Evolutionary conservation across 352 stramenopile species (phyloP), one percentile per base, ranked within the genome.

Genomic region (Saprolegnia parasitica): DNA sequence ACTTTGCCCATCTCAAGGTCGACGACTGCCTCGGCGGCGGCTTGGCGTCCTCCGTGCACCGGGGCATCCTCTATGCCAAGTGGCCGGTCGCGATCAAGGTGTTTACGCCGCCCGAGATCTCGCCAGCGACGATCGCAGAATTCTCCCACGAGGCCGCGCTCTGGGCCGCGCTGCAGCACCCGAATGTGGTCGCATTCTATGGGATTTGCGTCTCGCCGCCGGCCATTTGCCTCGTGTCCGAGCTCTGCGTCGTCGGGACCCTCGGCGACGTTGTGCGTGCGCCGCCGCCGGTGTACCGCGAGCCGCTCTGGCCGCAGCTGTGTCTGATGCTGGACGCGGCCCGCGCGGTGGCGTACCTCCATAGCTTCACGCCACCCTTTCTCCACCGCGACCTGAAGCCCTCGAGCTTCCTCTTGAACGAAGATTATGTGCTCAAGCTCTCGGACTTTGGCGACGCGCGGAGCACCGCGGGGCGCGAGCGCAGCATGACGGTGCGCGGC

Each of bases 311-410:
- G 60, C 46, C 23, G 26, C 50, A 86, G 56, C 64, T 90, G 6
- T 78, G 76, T 56, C 84, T 85, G 52, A 89, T 90, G 81, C 79
- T 88, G 29, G 83, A 90, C 56, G 80, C 80, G 24, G 78, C 80
- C 0, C 74, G 83, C 0, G 82, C 80, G 5, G 78, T 91, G 18
- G 81, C 80, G 50, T 91, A 91, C 55, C 70, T 91, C 56, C 83
- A 91, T 72, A 87, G 78, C 56, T 90, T 90, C 67, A 83, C 77
- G 5, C 81, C 80, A n/a, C 77, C 78, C 10, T 89, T 91, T 42
- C 56, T 91, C 55, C 83, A 91, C 52, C 81, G 80, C 56, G 81
- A 91, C 66, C 81, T 91, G 47, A 90, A 90, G 54, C 80, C 83
- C 0, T 75, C 73, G 20, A 91, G 90, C 63, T 90, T 89, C 56